Percentiles rank a stretch among this genome's conserved stretches.
phyloP scores from a whole-genome alignment of 352 stramenopile genomes.

The Pythium scleroteichum region DNA sequence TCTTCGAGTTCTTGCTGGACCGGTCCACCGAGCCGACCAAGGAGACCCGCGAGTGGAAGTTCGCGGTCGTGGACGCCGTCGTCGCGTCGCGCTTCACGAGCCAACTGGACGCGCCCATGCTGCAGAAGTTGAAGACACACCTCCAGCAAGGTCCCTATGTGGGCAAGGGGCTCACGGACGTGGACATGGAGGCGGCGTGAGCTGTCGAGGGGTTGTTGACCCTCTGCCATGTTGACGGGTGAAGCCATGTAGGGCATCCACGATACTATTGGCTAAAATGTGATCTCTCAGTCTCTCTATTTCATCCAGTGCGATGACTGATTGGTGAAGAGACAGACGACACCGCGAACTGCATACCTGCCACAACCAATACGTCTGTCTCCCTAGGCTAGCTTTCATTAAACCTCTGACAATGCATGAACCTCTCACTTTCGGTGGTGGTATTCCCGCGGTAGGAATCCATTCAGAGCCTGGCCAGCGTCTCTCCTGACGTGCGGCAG shows the following conservation, averaged over 20 bases:
- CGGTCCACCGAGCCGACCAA: slow-evolving; percentile 82
- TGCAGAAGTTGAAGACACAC: slow-evolving; percentile 58
- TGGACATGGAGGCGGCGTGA: slow-evolving; percentile 69
- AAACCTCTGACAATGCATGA: no score
- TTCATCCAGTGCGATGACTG: slow-evolving; percentile 2
- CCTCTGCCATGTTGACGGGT: neutral
- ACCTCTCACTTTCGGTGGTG: no score
- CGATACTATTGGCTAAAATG: neutral
- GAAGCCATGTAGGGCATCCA: slow-evolving; percentile 3
- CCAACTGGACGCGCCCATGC: slow-evolving; percentile 53
- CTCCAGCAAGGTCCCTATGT: slow-evolving; percentile 67
- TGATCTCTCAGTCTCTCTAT: neutral
- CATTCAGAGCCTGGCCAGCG: no score
- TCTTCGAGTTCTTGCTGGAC: slow-evolving; percentile 86
- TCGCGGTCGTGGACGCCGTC: slow-evolving; percentile 79
- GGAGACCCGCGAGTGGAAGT: slow-evolving; percentile 87
- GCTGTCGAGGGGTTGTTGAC: neutral
- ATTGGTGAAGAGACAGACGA: slow-evolving; percentile 9
- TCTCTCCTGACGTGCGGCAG: slow-evolving; percentile 28
- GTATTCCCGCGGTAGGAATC: neutral
- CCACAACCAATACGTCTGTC: neutral
- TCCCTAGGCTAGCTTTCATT: no score
- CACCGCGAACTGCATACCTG: slow-evolving; percentile 4
- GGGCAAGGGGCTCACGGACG: slow-evolving; percentile 42
- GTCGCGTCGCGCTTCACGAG: slow-evolving; percentile 64